Conservation (phyloP, 805 yeast genomes). For the Lipomyces anomalus region DNA sequence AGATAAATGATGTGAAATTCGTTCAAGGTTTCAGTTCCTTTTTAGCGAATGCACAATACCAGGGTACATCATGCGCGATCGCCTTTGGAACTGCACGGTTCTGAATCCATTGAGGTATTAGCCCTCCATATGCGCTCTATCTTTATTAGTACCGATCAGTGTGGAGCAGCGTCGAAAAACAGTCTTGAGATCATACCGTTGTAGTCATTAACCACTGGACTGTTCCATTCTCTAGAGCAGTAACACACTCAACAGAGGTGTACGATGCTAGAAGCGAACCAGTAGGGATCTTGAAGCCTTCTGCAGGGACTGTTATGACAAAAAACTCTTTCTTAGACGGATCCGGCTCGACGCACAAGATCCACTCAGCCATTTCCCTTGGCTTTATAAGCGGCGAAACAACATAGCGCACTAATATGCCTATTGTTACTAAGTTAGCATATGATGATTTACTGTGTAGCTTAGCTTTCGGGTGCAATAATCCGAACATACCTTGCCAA, state of each 20-base stretch:
- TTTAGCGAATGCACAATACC: constrained; percentile 1
- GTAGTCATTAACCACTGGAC: neutral
- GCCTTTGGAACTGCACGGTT: neutral
- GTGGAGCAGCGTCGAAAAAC: no score
- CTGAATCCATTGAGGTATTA: neutral
- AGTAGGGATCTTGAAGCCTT: neutral
- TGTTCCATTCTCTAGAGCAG: neutral
- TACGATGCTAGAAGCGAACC: neutral
- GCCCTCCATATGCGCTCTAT: neutral
- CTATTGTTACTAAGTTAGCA: no score
- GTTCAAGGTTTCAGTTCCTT: no score
- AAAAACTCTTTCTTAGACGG: neutral
- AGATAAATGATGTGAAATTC: no score
- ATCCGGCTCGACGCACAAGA: neutral
- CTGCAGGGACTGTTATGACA: neutral
- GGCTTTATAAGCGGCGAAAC: no score
- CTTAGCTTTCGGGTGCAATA: no score
- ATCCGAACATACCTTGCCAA: neutral
- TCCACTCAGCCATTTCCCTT: no score
- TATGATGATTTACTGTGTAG: no score
- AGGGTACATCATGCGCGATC: neutral
- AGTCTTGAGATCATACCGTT: no score
- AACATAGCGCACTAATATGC: no score
- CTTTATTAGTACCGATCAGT: neutral
- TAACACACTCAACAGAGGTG: neutral